Base-by-base conservation (phyloP, 1,284 basidiomycete species). In the Takashimella tepidaria region DNA sequence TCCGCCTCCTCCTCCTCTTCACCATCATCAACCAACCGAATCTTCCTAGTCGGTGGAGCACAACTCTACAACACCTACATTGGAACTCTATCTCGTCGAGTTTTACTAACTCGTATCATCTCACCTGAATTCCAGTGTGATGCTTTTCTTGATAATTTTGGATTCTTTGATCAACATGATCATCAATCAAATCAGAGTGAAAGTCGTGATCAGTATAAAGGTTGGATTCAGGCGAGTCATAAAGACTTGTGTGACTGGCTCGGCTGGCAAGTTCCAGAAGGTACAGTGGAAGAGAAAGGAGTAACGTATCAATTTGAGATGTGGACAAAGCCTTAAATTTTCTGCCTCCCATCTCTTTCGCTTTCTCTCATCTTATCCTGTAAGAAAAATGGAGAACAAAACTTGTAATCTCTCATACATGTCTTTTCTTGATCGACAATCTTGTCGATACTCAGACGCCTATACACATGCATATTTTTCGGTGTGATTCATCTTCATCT, bases 1-100 rank as follows among this genome's bases (percentile, higher is more conserved):
- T 37, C 23, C 12, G 27, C 44, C 21, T 49, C 42, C 27, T 24
- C 41, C 6, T 40, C 51, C 5, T 12, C 31, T 37, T 37, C 31
- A 8, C 10, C 8, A 8, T 16, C 51, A 12, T 3, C 49, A 1
- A 55, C 63, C 5, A 57, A 68, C 48, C 72, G 77, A 40, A 63
- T 70, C 12, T 98, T 97, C 77, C 78, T 98, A 58, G 95, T 96
- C 27, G 95, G 95, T 31, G 95, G 96, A 5, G 85, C 89, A 10
- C 83, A 87, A 46, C 77, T 98, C 22, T 97, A 97, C 79, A 78
- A 79, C 27, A 83, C 87, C 57, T 78, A 83, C 16, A 80, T 92
- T 16, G 74, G 55, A 5, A 55, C 68, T 4, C 65, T 63, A 1
- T 72, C 79, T 10, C 78, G 81, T 53, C 84, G 88, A 27, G 80